Evolutionary conservation across 176 grass and related monocot species (phyloP), one percentile per base, ranked within the genome.

Genomic region (Zea luxurians): DNA sequence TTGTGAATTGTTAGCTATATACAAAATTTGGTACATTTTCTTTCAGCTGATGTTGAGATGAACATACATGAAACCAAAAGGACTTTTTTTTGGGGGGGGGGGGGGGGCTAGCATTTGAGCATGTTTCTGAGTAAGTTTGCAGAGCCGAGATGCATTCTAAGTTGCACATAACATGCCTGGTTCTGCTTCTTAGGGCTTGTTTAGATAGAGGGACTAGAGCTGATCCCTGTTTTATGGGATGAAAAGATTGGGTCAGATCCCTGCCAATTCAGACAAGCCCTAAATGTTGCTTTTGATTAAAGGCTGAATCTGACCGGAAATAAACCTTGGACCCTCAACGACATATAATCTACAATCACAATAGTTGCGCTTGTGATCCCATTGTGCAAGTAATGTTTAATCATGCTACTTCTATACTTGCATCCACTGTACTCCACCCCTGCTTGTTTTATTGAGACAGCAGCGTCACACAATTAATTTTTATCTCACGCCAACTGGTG

Each of bases 251-350:
- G 45, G 18, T 35, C 18, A 48, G 44, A 21, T 35, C 18, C 68
- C 9, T 61, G 18, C 21, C 8, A 61, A 61, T 61, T 5, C 58
- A 34, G 58, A 61, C 18, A 61, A 34, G 58, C 21, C 21, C 20
- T 61, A 34, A 44, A 54, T 73, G 35, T 61, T 86, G 54, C 64
- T 62, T 86, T 86, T 81, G 78, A 20, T 80, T 62, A 38, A 21
- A 40, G 10, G 16, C 43, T 80, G 36, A 42, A 44, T 66, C 63
- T 75, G 52, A 45, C 55, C 36, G 41, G 38, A 67, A 52, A 62
- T 86, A 57, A 68, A 75, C 44, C 1, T 68, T 68, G 63, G 75
- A 75, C 35, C 70, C 43, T 66, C 71, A 50, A 18, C 42, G 27
- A 18, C 71, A 68, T 68, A 40, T 8, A 52, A 4, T 62, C 79